Base-by-base conservation (phyloP, 1,139 yeast genomes). In the Kluyveromyces sp. region DNA sequence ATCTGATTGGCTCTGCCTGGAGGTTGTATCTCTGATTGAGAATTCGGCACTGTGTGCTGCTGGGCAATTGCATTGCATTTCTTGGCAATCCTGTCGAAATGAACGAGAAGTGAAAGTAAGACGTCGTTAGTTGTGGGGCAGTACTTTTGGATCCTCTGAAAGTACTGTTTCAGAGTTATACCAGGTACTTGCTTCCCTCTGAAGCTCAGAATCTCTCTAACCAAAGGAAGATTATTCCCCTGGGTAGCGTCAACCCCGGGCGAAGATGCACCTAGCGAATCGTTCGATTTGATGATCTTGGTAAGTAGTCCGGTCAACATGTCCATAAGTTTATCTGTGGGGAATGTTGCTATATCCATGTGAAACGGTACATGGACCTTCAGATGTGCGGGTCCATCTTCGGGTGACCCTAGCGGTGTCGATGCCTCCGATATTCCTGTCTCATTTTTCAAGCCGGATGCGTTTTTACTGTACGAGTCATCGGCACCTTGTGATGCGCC, bases 111-210 rank as follows among this genome's bases (percentile, higher is more conserved):
- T 30, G 95, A 82, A 42, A 92, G 70, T 63, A 89, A 92, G 26
- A 94, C 97, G 61, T 94, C 98, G 65, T 92, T 92, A 2, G 98
- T 89, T 17, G 94, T 94, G 0, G 99, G 98, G 64, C 99, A 92
- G 65, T 92, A 94, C 64, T 89, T 92, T 60, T 92, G 75, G 26
- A 92, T 94, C 57, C 98, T 78, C 33, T 88, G 77, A 47, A 92
- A 72, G 62, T 92, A 92, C 15, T 95, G 94, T 58, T 87, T 89
- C 41, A 94, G 73, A 8, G 92, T 79, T 44, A 92, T 92, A 11
- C 95, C 96, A 1, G 99, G 99, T 13, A 92, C 81, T 60, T 89
- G 94, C 42, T 95, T 79, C 16, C 98, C 98, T 61, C 88, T 96
- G 62, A 92, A 92, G 39, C 96, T 94, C 48, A 89, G 67, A 2